phyloP scores from a whole-genome alignment of 805 yeast genomes.

The Saccharomycopsis amapae region DNA sequence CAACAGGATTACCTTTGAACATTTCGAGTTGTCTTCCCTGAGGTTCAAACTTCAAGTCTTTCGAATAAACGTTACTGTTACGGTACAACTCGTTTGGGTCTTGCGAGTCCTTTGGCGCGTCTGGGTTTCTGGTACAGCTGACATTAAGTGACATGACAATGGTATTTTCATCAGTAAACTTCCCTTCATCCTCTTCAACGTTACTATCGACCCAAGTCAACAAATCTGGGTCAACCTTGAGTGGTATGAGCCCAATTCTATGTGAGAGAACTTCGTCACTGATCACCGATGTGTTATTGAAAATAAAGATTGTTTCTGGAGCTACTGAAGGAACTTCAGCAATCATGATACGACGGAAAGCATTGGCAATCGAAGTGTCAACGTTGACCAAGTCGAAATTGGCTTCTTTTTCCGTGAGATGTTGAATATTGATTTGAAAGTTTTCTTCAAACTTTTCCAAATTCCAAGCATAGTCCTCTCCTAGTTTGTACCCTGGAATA shows the following conservation, averaged over 20 bases:
- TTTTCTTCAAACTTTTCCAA: constrained; percentile 66
- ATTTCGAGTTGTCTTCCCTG: constrained; percentile 77
- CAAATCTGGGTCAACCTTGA: constrained; percentile 84
- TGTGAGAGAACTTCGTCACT: constrained; percentile 97
- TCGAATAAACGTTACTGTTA: constrained; percentile 83
- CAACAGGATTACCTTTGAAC: constrained; percentile 61
- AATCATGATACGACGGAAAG: constrained; percentile 94
- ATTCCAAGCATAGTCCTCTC: constrained; percentile 72
- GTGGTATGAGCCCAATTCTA: constrained; percentile 87
- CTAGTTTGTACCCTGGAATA: constrained; percentile 77
- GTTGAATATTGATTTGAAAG: constrained; percentile 61
- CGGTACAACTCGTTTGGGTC: constrained; percentile 80
- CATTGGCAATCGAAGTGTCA: constrained; percentile 92
- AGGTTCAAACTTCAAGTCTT: constrained; percentile 83
- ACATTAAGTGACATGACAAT: constrained; percentile 76
- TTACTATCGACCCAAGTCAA: constrained; percentile 73
- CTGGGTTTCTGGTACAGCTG: constrained; percentile 76
- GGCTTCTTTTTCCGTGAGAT: constrained; percentile 59
- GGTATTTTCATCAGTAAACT: constrained; percentile 83
- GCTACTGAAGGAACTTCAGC: constrained; percentile 96
- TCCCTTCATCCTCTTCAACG: constrained; percentile 51
- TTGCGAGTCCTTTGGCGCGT: constrained; percentile 68
- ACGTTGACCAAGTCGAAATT: constrained; percentile 82
- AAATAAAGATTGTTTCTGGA: constrained; percentile 82
- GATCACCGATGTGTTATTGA: constrained; percentile 92